Evolutionary conservation across 1,284 basidiomycete species (phyloP), one percentile per base, ranked within the genome.

Genomic region (Exsudoporus floridanus): DNA sequence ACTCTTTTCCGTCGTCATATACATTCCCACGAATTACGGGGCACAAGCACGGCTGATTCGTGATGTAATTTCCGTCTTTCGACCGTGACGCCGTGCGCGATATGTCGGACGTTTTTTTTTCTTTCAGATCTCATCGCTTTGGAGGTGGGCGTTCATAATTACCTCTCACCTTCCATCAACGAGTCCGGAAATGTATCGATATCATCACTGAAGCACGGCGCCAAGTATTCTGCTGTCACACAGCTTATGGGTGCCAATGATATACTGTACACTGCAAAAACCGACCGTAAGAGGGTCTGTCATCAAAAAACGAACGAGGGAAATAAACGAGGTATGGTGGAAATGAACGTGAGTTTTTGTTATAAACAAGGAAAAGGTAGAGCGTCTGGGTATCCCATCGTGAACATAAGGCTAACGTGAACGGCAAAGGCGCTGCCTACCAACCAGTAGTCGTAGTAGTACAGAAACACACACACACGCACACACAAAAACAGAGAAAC

Each of bases 261-360:
- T 49, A 52, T 34, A 48, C 28, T 37, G 23, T 23, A 23, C 23
- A 5, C 23, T 23, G 23, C 50, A 34, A 41, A n/a, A 21, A 21
- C 35, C 14, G 10, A 37, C 41, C 28, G 36, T 16, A 36, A 36
- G 23, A 40, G 9, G 16, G 23, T 23, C 23, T 23, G 23, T 23
- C 4, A 23, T 23, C 23, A 23, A 23, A 23, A 23, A 23, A 23
- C 23, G 23, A 23, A 23, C 23, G 23, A 5, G 23, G 23, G 5
- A 23, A 23, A 50, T 50, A 49, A 54, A 58, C 30, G 50, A 49
- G 25, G 50, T 53, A 4, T 40, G 50, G 49, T 23, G 45, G 46
- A 55, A 63, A 66, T 39, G 65, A 64, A 44, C 59, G 62, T 61
- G 52, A 23, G n/a, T n/a, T n/a, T n/a, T n/a, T n/a, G n/a, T n/a